Conservation (phyloP, 2,329 filamentous ascomycete species). For the Neodidymelliopsis sp. region DNA sequence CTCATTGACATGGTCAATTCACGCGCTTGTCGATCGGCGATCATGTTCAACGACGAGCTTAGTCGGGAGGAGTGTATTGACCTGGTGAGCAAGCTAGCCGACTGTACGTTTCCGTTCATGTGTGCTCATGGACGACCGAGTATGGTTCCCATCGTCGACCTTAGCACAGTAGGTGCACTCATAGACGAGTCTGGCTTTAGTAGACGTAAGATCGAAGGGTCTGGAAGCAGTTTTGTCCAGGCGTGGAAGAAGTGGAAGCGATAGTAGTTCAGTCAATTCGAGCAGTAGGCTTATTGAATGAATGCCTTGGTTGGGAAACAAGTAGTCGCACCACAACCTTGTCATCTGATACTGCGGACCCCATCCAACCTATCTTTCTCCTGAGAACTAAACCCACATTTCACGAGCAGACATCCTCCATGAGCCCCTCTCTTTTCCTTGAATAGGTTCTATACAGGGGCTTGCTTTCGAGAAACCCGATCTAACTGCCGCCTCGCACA, state of each 20-base stretch:
- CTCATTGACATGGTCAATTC: constrained; percentile 81
- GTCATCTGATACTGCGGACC: no score
- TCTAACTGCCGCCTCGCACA: no score
- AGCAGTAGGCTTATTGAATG: no score
- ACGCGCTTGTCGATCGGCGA: constrained; percentile 77
- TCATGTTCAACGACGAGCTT: constrained; percentile 85
- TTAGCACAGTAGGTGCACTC: constrained; percentile 16
- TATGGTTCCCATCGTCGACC: constrained; percentile 56
- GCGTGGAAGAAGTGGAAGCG: constrained; percentile 19
- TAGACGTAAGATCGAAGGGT: neutral
- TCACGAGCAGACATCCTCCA: no score
- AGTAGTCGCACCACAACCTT: no score
- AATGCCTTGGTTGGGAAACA: no score
- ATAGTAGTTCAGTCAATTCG: no score
- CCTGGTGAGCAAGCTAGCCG: constrained; percentile 65
- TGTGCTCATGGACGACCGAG: constrained; percentile 76
- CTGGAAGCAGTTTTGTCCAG: constrained; percentile 6
- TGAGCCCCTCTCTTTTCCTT: no score
- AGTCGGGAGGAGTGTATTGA: constrained; percentile 63
- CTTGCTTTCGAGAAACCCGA: no score
- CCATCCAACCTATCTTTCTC: no score
- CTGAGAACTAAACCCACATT: no score
- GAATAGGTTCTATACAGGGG: no score
- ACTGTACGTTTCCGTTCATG: constrained; percentile 78
- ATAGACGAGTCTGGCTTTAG: neutral